Percentiles rank a stretch among this genome's conserved stretches.
Conservation (phyloP, 2,329 filamentous ascomycete species). For the Tolypocladium inflatum region DNA sequence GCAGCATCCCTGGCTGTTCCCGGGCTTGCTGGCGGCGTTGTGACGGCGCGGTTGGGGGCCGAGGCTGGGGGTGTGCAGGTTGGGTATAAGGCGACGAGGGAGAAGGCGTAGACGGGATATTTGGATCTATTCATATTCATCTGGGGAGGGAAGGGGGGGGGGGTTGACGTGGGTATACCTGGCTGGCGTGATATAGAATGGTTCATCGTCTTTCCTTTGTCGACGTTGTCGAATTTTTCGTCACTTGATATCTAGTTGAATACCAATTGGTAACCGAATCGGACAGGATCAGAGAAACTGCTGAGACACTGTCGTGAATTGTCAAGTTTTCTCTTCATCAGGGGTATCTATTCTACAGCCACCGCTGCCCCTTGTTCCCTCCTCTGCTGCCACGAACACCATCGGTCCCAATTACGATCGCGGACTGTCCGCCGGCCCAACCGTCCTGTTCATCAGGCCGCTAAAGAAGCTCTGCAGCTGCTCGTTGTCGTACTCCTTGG, state of each 20-base stretch:
- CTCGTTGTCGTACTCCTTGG: constrained; percentile 38
- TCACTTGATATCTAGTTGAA: background rate
- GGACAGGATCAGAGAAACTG: background rate
- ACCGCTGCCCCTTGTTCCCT: constrained; percentile 1
- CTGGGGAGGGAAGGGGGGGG: too few species aligned
- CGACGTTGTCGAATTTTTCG: background rate
- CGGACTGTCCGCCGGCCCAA: constrained; percentile 11
- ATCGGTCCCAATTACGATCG: constrained; percentile 2
- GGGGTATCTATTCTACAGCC: constrained; percentile 34
- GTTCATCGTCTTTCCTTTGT: background rate
- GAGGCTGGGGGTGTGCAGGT: constrained; percentile 24
- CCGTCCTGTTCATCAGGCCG: constrained; percentile 47
- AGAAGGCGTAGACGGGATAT: constrained; percentile 6
- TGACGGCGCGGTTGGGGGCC: constrained; percentile 63
- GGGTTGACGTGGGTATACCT: background rate
- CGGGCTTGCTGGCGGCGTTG: constrained; percentile 68
- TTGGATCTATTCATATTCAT: background rate
- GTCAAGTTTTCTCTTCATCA: constrained; percentile 7
- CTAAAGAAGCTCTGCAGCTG: constrained; percentile 51
- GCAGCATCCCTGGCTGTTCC: constrained; percentile 89
- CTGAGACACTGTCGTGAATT: background rate
- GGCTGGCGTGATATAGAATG: background rate
- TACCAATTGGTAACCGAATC: background rate
- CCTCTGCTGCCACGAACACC: background rate
- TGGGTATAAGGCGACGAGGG: constrained; percentile 13